Evolutionary conservation across 2,329 filamentous ascomycete genomes (phyloP), one percentile per base, ranked within the genome.

Genomic region (Neofusicoccum parvum): DNA sequence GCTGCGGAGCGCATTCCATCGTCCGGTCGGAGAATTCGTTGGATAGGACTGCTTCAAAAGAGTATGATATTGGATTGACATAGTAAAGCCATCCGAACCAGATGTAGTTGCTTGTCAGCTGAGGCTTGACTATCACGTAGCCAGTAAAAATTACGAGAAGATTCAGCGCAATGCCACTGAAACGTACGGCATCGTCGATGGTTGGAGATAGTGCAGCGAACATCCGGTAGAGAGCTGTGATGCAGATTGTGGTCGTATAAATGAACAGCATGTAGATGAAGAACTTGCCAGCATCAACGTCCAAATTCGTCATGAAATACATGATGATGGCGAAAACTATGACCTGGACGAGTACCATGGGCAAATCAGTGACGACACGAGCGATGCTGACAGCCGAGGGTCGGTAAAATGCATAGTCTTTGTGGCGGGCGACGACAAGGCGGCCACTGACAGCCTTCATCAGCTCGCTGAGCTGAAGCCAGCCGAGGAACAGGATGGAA

Each of bases 401-500:
- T n/a, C 87, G 83, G 71, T 90, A 90, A 74, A 90, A 90, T 0
- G 87, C 88, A 71, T 90, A 91, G 39, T 88, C 85, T 56, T 86
- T 85, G 71, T 91, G 88, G 45, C 88, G 87, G 76, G 79, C 89
- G 68, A 85, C 92, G 17, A 95, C 88, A 0, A 83, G 83, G 64
- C 92, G 84, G 5, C 91, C 89, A 59, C 86, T 86, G 9, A 94
- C 88, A 50, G 90, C 91, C 68, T 89, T 90, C 85, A 91, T 92
- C 63, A 94, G 82, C 75, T 96, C 92, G 0, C 89, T 87, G 54
- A 96, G 80, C 67, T 94, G 91, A 5, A 95, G 82, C 88, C 88
- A 90, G 65, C 80, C 83, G 5, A 90, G 80, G 77, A 90, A 89
- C 36, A 90, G 74, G 68, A 90, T 87, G 1, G 86, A 87, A 78